phyloP scores from a whole-genome alignment of 768 basidiomycete genomes.

The Cystobasidium ongulense region DNA sequence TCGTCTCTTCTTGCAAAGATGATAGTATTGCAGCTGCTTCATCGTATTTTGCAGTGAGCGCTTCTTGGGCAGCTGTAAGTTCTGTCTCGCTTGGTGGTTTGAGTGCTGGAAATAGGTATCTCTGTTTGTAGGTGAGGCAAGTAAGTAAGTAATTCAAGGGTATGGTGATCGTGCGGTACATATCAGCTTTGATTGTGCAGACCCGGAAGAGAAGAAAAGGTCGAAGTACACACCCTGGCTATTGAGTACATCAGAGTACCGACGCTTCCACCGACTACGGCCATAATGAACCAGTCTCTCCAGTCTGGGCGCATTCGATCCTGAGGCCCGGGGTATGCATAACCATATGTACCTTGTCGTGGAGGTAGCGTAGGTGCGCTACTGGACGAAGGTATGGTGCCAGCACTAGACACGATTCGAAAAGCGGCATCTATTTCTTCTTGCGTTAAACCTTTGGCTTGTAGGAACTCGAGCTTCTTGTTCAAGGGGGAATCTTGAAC shows the following conservation, averaged over 20 bases:
- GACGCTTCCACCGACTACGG: constrained; percentile 76
- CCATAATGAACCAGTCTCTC: constrained; percentile 98
- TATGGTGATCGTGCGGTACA: neutral
- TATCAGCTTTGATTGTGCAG: neutral
- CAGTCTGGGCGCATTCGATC: constrained; percentile 58
- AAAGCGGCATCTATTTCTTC: constrained; percentile 80
- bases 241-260: constrained; percentile 70
- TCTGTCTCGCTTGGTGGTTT: constrained; percentile 77
- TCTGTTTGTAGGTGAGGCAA: too few species aligned
- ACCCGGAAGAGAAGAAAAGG: neutral
- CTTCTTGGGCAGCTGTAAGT: constrained; percentile 79
- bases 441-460: constrained; percentile 78
- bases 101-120: constrained; percentile 83
- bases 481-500: constrained; percentile 63
- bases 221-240: constrained; percentile 56
- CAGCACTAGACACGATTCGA: constrained; percentile 52
- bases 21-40: constrained; percentile 70
- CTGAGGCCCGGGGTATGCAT: neutral
- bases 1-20: constrained; percentile 70
- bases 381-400: constrained; percentile 8
- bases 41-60: constrained; percentile 79
- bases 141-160: neutral
- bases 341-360: constrained; percentile 19
- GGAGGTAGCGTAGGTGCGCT: constrained; percentile 35
- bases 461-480: constrained; percentile 85